phyloP scores from a whole-genome alignment of 441 rosid genomes.

The Eruca vesicaria region DNA sequence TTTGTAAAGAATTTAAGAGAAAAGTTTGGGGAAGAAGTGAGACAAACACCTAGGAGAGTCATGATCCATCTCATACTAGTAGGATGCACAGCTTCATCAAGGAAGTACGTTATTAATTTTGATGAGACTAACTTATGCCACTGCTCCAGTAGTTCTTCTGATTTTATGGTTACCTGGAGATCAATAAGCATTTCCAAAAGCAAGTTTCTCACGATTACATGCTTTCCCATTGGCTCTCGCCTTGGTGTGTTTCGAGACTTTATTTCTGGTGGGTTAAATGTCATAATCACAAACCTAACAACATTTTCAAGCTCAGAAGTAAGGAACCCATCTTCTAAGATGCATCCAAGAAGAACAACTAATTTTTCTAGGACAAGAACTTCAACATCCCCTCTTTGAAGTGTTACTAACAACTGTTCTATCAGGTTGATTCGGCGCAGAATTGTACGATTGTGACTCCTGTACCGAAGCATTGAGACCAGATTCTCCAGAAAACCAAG shows the following conservation, averaged over 20 bases:
- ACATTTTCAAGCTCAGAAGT: slow-evolving; percentile 91
- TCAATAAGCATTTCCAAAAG: slow-evolving; percentile 96
- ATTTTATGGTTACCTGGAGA: slow-evolving; percentile 88
- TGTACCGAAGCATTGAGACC: slow-evolving; percentile 96
- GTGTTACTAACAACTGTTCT: slow-evolving; percentile 83
- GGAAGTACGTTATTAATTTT: slow-evolving; percentile 87
- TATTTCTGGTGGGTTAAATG: slow-evolving; percentile 89
- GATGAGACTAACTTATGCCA: slow-evolving; percentile 98
- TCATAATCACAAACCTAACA: slow-evolving; percentile 90
- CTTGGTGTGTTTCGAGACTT: slow-evolving; percentile 56
- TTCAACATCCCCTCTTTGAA: slow-evolving; percentile 97
- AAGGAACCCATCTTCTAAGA: slow-evolving; percentile 88
- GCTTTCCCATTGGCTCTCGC: slow-evolving; percentile 92
- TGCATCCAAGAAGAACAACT: slow-evolving; percentile 88
- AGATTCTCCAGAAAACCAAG: slow-evolving; percentile 94
- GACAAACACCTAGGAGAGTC: slow-evolving; percentile 93
- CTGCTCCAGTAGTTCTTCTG: slow-evolving; percentile 90
- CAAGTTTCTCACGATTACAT: slow-evolving; percentile 94
- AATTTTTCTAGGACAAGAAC: slow-evolving; percentile 91
- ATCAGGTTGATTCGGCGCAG: slow-evolving; percentile 88
- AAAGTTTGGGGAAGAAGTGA: slow-evolving; percentile 87
- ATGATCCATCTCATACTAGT: slow-evolving; percentile 99
- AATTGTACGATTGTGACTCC: slow-evolving; percentile 89
- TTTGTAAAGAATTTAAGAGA: slow-evolving; percentile 84
- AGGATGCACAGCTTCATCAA: slow-evolving; percentile 98